These are phyloP conservation scores for Maudiozyma pseudohumilis DNA, from an alignment of 805 yeast species.

Conservation along the genomic window DNA sequence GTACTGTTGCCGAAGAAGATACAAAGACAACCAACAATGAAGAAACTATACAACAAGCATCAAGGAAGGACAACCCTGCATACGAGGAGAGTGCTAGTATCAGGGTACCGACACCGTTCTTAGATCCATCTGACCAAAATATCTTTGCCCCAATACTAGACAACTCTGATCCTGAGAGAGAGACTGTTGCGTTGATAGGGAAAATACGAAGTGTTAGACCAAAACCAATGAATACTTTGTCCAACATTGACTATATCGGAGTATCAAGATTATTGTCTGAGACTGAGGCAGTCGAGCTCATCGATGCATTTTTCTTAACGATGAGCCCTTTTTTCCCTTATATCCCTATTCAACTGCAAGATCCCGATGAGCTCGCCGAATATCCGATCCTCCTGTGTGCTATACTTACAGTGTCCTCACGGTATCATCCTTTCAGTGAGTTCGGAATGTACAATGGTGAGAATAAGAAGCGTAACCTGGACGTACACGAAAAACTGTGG, in stretches of 20 bases:
- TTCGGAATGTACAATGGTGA: conserved; percentile 28
- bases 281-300: conserved; percentile 46
- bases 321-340: conserved; percentile 90
- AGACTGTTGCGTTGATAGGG: conserved; percentile 27
- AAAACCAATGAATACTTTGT: conserved; percentile 32
- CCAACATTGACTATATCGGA: conserved; percentile 54
- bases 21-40: neutral
- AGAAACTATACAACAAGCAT: neutral
- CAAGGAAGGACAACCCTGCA: neutral
- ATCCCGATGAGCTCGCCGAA: conserved; percentile 54
- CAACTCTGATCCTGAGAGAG: conserved; percentile 16
- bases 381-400: conserved; percentile 78
- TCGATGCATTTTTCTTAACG: conserved; percentile 56
- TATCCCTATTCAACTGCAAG: conserved; percentile 64
- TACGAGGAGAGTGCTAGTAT: too few species aligned
- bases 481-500: conserved; percentile 76
- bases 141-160: conserved; percentile 21
- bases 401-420: conserved; percentile 65
- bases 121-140: conserved; percentile 11
- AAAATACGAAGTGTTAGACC: conserved; percentile 28
- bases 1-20: conserved; percentile 43
- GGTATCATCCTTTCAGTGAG: conserved; percentile 56
- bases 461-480: conserved; percentile 37
- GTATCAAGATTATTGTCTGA: conserved; percentile 47
- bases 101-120: neutral